phyloP scores from a whole-genome alignment of 208 protist species.

The Leishmania arabica region DNA sequence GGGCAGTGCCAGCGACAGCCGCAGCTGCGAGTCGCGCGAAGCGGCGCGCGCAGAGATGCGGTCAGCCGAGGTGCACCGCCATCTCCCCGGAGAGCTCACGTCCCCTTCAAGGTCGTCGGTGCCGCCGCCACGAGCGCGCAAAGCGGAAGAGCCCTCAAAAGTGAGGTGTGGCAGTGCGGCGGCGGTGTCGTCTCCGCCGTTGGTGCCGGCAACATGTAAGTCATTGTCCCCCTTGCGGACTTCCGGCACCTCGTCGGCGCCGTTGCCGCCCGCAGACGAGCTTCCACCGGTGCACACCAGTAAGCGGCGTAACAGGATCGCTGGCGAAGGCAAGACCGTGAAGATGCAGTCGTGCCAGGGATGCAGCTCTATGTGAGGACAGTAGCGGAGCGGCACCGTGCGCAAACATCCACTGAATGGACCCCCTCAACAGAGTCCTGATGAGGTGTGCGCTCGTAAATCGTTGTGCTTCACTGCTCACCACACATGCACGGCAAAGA shows the following conservation, averaged over 20 bases:
- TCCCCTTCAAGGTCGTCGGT: not conserved
- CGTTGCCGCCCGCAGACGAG: not conserved
- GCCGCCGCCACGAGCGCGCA: not conserved
- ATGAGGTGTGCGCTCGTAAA: not conserved
- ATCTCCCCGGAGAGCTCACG: not conserved
- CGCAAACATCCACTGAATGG: too few species aligned
- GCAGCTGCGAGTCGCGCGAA: not conserved
- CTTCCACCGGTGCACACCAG: not conserved
- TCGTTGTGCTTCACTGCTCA: not conserved
- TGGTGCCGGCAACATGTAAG: not conserved
- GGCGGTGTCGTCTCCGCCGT: not conserved
- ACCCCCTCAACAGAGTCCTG: too few species aligned
- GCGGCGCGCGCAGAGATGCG: not conserved
- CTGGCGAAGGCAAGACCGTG: conserved; percentile 8
- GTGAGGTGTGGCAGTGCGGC: not conserved
- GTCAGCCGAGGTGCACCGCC: conserved; percentile 1
- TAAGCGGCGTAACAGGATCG: not conserved
- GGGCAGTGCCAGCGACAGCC: not conserved
- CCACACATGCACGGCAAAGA: not conserved
- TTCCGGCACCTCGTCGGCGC: not conserved
- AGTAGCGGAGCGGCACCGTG: too few species aligned
- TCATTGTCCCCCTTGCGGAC: too few species aligned
- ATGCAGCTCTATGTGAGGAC: conserved; percentile 10
- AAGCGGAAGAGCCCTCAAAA: not conserved
- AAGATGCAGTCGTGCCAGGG: conserved; percentile 26